Percentiles rank a stretch among this genome's conserved stretches.
These are phyloP conservation scores for Sesbania bispinosa DNA, from an alignment of 306 rosid species.

Conservation along the genomic window DNA sequence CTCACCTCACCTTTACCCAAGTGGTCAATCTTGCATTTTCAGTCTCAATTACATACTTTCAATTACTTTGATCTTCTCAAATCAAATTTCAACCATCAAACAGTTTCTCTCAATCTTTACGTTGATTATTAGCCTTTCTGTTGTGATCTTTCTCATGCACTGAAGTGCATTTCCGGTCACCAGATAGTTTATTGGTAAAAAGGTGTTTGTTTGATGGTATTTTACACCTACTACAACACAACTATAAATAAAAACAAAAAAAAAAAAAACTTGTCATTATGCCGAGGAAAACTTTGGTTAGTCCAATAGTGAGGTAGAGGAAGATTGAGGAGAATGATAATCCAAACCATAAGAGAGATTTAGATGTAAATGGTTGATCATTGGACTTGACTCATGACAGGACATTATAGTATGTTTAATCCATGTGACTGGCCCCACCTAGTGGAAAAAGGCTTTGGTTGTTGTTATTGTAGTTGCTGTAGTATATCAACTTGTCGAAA, in stretches of 20 bases:
- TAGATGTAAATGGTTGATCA: too few species aligned
- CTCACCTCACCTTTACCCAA: not conserved
- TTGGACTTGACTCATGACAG: too few species aligned
- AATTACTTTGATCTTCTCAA: not conserved
- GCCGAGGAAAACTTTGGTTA: too few species aligned
- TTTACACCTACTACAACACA: not conserved
- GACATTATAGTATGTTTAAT: too few species aligned
- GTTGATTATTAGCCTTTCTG: not conserved
- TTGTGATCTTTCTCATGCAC: not conserved
- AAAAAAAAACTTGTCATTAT: not conserved
- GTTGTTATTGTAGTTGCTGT: too few species aligned
- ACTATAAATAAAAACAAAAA: too few species aligned
- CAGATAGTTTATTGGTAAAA: not conserved
- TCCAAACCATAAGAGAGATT: too few species aligned
- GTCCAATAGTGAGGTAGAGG: too few species aligned
- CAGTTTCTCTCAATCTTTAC: not conserved
- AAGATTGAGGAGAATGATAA: too few species aligned
- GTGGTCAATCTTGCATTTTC: not conserved
- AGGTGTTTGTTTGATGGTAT: not conserved
- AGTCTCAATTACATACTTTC: not conserved
- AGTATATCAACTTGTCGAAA: not conserved
- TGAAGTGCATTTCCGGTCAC: conserved; percentile 1
- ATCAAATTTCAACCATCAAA: conserved; percentile 17
- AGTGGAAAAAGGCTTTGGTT: too few species aligned
- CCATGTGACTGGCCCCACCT: too few species aligned